These are phyloP conservation scores for Cucurbita moschata DNA, from an alignment of 306 rosid species.

Conservation along the genomic window DNA sequence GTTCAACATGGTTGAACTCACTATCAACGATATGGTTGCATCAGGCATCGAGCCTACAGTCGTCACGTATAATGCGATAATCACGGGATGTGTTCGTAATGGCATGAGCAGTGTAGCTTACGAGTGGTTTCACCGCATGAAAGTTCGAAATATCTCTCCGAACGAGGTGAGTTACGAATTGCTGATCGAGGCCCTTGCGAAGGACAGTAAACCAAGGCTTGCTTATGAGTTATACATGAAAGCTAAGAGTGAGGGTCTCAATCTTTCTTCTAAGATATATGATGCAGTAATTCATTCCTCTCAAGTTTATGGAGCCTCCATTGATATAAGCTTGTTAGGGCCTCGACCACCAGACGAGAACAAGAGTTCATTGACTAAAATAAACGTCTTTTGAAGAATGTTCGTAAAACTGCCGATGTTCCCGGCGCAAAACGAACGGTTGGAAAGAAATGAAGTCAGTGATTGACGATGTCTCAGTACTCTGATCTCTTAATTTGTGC, in stretches of 20 bases:
- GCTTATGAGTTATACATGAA: constrained; percentile 64
- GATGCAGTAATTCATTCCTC: constrained; percentile 52
- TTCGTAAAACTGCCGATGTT: neutral
- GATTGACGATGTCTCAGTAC: neutral
- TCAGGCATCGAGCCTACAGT: constrained; percentile 55
- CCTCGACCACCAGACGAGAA: constrained; percentile 48
- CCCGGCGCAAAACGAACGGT: neutral
- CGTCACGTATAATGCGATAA: constrained; percentile 79
- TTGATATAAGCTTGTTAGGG: constrained; percentile 44
- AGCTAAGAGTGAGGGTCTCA: constrained; percentile 53
- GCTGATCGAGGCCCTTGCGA: constrained; percentile 78
- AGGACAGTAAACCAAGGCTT: constrained; percentile 75
- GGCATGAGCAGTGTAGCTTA: constrained; percentile 59
- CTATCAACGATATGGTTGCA: constrained; percentile 53
- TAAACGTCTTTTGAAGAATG: neutral
- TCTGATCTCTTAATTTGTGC: neutral
- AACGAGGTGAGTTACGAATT: constrained; percentile 62
- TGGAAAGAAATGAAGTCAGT: neutral
- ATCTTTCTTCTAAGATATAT: constrained; percentile 55
- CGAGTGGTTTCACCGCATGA: constrained; percentile 88
- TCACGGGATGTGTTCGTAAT: constrained; percentile 56
- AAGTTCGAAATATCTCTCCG: constrained; percentile 53
- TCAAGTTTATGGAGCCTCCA: constrained; percentile 29
- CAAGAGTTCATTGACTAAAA: constrained; percentile 17
- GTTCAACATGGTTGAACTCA: constrained; percentile 54